A percentile compares a stretch with the other conserved stretches of the same genome.
Conservation (phyloP, 2,329 filamentous ascomycete genomes). For the Colletotrichum aenigma region DNA sequence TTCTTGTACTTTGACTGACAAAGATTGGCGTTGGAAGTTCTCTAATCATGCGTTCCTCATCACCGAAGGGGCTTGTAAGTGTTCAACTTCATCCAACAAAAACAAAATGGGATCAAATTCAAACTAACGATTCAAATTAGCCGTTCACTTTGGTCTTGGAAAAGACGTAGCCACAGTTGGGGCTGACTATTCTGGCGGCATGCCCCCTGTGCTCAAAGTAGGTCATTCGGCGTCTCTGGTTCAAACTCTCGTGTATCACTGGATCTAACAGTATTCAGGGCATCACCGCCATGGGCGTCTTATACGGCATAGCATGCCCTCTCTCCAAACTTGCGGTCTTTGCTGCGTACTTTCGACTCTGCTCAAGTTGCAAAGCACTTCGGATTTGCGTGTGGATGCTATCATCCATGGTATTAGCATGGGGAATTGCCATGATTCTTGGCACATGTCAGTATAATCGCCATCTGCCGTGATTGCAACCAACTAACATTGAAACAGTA, state of each 20-base stretch:
- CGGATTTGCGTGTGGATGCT: background rate
- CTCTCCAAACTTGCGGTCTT: background rate
- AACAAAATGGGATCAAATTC: background rate
- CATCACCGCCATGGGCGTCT: background rate
- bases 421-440: background rate
- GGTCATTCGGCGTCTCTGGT: background rate
- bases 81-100: background rate
- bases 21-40: background rate
- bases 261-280: background rate
- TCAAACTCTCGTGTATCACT: background rate
- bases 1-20: background rate
- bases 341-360: background rate
- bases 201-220: background rate
- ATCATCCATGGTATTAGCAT: background rate
- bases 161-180: background rate
- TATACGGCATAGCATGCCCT: background rate
- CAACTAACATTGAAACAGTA: background rate
- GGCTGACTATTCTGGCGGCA: background rate
- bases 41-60: background rate
- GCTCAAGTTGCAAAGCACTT: background rate
- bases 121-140: background rate
- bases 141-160: background rate
- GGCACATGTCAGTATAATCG: background rate
- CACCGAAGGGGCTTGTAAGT: background rate
- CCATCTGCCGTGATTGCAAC: background rate